phyloP scores from a whole-genome alignment of 1,284 basidiomycete genomes.

The Sanghuangporus baumii region DNA sequence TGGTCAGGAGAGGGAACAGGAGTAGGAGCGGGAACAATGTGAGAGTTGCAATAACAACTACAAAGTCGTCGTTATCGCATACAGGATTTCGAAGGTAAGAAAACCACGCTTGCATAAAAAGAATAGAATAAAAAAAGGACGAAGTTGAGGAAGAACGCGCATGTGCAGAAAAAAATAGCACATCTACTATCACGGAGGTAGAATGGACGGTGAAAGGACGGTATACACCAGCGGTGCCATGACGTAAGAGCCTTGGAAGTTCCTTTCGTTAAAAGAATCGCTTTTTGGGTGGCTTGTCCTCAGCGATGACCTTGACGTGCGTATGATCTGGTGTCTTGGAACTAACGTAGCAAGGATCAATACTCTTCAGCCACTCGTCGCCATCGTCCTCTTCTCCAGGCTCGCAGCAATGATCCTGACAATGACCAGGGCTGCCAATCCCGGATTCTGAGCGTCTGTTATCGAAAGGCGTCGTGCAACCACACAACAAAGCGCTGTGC shows the following conservation, averaged over 20 bases:
- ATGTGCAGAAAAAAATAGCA: constrained; percentile 3
- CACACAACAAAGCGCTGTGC: constrained; percentile 72
- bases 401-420: constrained; percentile 58
- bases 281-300: constrained; percentile 67
- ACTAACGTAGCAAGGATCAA: constrained; percentile 62
- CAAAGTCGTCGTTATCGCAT: neutral
- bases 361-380: constrained; percentile 73
- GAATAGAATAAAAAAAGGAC: neutral
- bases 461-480: constrained; percentile 44
- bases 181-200: neutral
- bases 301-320: constrained; percentile 65
- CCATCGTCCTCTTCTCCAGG: constrained; percentile 67
- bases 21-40: neutral
- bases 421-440: constrained; percentile 35
- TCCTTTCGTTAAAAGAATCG: constrained; percentile 52
- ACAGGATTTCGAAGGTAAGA: neutral
- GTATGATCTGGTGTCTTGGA: constrained; percentile 42
- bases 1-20: neutral
- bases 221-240: constrained; percentile 6
- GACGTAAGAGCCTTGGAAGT: neutral
- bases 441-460: constrained; percentile 15
- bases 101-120: neutral
- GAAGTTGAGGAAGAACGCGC: constrained; percentile 15
- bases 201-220: constrained; percentile 6
- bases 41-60: neutral